Base-by-base conservation (phyloP, 2,329 filamentous ascomycete species). In the Fusarium mexicanum region DNA sequence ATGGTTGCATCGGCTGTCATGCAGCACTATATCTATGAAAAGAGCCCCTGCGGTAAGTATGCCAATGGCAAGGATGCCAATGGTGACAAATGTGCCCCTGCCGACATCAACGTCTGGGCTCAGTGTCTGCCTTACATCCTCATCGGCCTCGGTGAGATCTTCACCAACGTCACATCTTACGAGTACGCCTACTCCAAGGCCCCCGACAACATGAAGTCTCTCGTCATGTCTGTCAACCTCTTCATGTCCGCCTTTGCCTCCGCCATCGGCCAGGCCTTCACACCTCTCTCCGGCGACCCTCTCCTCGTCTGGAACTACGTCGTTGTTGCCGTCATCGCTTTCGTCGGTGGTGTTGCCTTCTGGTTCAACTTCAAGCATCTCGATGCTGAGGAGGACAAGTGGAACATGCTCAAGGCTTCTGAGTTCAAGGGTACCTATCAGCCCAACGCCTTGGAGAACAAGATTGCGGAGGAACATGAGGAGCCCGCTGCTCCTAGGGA, bases 141-240 rank as follows among this genome's bases (percentile, higher is more conserved):
- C 33, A 85, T 87, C 33, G 87, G 86, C 69, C 79, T 88, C 8
- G 85, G 87, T 14, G 87, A 89, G 81, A 87, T 89, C 61, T 85
- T 89, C 74, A 85, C 87, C 72, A 87, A 87, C 77, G 86, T 88
- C 67, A 88, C 87, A 22, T 91, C 90, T 3, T 89, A 93, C 73
- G 93, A 94, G 80, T 94, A 94, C 73, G 93, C 93, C 40, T 95
- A 91, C 84, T 91, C 91, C 80, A 94, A 94, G 83, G 92, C 92
- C 0, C 93, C 93, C 33, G 90, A 88, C 78, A 94, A 94, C 85
- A 95, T 95, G 93, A 91, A 92, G 74, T 93, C 91, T 3, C 86
- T 95, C n/a, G 92, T 95, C 76, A 87, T 89, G 81, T 89, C 89
- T 26, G 85, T 94, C 77, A 91, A 91, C 79, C 86, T 94, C 44